These are phyloP conservation scores for Aspergillus piperis DNA, from an alignment of 2,329 filamentous ascomycete species.

Conservation along the genomic window DNA sequence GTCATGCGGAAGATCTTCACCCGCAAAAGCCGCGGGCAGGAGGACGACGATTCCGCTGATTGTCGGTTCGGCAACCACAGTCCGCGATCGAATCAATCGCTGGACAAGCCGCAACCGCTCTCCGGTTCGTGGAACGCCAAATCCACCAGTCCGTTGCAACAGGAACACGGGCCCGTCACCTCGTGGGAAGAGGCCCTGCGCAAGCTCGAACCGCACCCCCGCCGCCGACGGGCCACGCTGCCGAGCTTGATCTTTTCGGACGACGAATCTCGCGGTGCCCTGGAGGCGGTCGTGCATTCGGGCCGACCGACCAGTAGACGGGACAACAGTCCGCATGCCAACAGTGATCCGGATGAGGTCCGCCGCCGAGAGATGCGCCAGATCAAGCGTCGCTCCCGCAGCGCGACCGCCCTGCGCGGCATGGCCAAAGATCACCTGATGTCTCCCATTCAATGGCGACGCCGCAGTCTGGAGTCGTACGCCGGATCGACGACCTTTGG, in stretches of 20 bases:
- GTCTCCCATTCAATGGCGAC: constrained; percentile 45
- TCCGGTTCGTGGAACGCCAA: constrained; percentile 30
- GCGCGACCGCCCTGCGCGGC: constrained; percentile 43
- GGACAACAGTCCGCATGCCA: constrained; percentile 16
- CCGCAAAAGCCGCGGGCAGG: constrained; percentile 36
- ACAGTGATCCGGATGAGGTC: constrained; percentile 21
- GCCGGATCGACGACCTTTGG: constrained; percentile 38
- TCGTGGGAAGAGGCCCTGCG: constrained; percentile 24
- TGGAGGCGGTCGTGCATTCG: constrained; percentile 27
- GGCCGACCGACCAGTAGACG: constrained; percentile 15
- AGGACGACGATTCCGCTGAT: constrained; percentile 26
- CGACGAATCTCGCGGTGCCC: constrained; percentile 37
- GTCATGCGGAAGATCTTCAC: constrained; percentile 50
- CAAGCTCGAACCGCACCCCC: constrained; percentile 24
- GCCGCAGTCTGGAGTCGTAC: constrained; percentile 44
- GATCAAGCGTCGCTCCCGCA: constrained; percentile 47
- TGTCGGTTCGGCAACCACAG: constrained; percentile 18
- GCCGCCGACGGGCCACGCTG: constrained; percentile 45
- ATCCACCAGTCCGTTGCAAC: constrained; percentile 25
- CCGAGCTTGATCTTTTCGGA: constrained; percentile 48
- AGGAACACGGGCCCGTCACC: constrained; percentile 23
- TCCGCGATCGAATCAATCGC: constrained; percentile 13
- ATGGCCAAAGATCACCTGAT: constrained; percentile 39
- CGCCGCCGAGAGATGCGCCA: constrained; percentile 26
- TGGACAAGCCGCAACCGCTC: constrained; percentile 22